phyloP scores from a whole-genome alignment of 345 rosid genomes.

The Citrus inodora region DNA sequence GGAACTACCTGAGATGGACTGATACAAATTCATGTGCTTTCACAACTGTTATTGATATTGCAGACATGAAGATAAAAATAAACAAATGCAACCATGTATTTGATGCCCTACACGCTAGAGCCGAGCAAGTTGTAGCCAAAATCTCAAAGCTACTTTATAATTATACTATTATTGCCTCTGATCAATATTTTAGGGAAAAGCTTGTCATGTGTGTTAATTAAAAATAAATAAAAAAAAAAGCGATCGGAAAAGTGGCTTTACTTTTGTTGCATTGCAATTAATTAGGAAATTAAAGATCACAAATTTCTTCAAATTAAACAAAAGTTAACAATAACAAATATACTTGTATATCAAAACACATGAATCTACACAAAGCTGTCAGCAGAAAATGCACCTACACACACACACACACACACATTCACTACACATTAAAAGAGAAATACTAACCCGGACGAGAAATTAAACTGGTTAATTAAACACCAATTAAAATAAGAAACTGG shows the following conservation, averaged over 20 bases:
- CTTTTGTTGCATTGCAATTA: not conserved
- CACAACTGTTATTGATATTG: constrained; percentile 11
- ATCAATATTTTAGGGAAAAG: not conserved
- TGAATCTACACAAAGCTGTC: not conserved
- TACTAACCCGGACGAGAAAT: not conserved
- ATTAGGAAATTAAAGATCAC: not conserved
- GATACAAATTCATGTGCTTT: constrained; percentile 16
- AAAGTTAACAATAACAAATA: not conserved
- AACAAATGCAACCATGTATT: constrained; percentile 30
- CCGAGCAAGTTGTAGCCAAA: constrained; percentile 36
- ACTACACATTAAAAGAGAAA: not conserved
- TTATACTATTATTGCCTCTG: constrained; percentile 4
- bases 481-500: not conserved
- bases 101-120: constrained; percentile 34
- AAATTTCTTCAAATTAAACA: not conserved
- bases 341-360: not conserved
- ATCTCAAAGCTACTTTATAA: constrained; percentile 30
- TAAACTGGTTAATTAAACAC: not conserved
- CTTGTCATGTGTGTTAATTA: constrained; percentile 12
- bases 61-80: constrained; percentile 42
- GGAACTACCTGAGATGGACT: constrained; percentile 22
- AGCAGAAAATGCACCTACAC: too few species aligned
- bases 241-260: not conserved
- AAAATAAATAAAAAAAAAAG: not conserved
- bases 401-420: too few species aligned